A percentile compares a stretch with the other conserved stretches of the same genome.
Evolutionary conservation across 169 alveolate species (phyloP).

Genomic region (Plasmodium cynomolgi): DNA sequence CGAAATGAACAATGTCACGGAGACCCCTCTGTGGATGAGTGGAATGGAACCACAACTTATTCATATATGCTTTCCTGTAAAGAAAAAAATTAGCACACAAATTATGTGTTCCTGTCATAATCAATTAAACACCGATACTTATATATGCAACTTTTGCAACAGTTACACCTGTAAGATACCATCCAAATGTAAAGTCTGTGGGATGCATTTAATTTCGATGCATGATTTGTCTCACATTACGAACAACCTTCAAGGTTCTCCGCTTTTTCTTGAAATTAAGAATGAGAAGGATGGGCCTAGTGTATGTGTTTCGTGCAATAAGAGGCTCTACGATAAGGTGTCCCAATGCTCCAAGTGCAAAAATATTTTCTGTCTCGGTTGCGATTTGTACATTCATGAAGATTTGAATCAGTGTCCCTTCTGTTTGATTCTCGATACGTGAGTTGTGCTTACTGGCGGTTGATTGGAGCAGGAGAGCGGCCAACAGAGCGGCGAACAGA

Average conservation of each 20-base stretch:
- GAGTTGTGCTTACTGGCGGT: neutral
- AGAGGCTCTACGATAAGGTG: slow-evolving; percentile 40
- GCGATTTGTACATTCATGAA: slow-evolving; percentile 79
- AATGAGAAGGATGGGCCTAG: slow-evolving; percentile 35
- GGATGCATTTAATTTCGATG: slow-evolving; percentile 40
- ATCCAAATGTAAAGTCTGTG: slow-evolving; percentile 82
- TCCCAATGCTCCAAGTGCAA: slow-evolving; percentile 80
- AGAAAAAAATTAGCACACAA: slow-evolving; percentile 81
- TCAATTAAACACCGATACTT: slow-evolving; percentile 77
- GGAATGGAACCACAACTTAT: slow-evolving; percentile 86
- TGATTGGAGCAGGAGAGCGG: neutral
- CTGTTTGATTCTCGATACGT: slow-evolving; percentile 63
- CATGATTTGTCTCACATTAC: slow-evolving; percentile 58
- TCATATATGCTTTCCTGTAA: slow-evolving; percentile 84
- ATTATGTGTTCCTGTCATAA: slow-evolving; percentile 83
- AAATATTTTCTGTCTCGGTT: slow-evolving; percentile 75
- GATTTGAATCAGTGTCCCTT: slow-evolving; percentile 85
- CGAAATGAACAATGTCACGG: slow-evolving; percentile 47
- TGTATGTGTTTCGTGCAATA: slow-evolving; percentile 77
- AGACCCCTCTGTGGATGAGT: slow-evolving; percentile 76
- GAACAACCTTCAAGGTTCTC: slow-evolving; percentile 57
- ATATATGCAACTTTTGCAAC: slow-evolving; percentile 83
- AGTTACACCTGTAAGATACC: slow-evolving; percentile 84
- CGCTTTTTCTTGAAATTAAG: slow-evolving; percentile 36
- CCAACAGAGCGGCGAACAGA: neutral